Percentiles rank a stretch among this genome's conserved stretches.
These are phyloP conservation scores for Arachis stenosperma DNA, from an alignment of 306 rosid genomes.

Conservation along the genomic window DNA sequence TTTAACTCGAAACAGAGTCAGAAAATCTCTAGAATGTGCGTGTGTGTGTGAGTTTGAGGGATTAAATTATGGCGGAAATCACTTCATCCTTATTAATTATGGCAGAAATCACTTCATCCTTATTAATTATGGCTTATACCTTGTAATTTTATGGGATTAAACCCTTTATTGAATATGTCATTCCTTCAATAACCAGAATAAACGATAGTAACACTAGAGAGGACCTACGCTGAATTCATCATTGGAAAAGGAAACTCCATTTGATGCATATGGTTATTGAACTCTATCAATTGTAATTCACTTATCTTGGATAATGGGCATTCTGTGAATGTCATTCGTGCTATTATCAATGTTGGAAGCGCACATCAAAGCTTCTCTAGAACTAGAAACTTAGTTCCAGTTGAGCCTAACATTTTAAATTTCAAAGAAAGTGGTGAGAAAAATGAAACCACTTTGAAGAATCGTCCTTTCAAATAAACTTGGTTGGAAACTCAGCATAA, in stretches of 20 bases:
- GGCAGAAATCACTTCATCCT: no score
- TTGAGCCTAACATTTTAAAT: constrained; percentile 38
- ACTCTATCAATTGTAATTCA: constrained; percentile 54
- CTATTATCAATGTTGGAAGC: constrained; percentile 54
- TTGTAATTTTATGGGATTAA: background rate
- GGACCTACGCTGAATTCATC: constrained; percentile 26
- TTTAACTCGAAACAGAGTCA: no score
- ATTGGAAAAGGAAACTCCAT: constrained; percentile 45
- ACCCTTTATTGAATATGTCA: background rate
- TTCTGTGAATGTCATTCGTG: constrained; percentile 38
- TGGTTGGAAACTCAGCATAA: no score
- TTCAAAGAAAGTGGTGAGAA: constrained; percentile 35
- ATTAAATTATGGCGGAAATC: no score
- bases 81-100: no score
- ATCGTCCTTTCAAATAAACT: no score
- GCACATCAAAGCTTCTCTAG: constrained; percentile 37
- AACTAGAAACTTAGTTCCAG: constrained; percentile 31
- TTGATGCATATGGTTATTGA: constrained; percentile 32
- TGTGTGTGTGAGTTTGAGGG: no score
- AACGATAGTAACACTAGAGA: constrained; percentile 13
- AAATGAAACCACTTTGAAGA: constrained; percentile 36
- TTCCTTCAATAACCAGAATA: constrained; percentile 43
- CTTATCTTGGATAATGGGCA: background rate
- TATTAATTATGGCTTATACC: no score
- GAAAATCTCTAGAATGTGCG: no score